Conservation (phyloP, 1,284 basidiomycete genomes). For the Crepidotus sp. region DNA sequence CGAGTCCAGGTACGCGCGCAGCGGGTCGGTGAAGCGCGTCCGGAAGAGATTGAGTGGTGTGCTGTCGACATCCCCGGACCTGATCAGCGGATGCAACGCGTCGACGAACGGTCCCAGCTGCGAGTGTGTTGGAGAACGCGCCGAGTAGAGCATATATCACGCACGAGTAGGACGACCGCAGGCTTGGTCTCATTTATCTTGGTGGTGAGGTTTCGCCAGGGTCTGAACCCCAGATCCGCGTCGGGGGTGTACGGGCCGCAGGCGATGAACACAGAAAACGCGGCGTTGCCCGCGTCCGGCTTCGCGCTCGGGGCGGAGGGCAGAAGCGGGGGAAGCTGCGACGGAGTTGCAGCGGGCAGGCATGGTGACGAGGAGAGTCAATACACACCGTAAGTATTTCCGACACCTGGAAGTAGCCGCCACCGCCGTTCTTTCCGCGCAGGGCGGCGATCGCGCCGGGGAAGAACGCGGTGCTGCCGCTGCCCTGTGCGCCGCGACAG, state of each 20-base stretch:
- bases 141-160: conserved; percentile 21
- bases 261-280: conserved; percentile 61
- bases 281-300: conserved; percentile 26
- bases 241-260: conserved; percentile 81
- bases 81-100: conserved; percentile 62
- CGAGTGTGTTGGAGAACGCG: neutral
- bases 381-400: conserved; percentile 67
- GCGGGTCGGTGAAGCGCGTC: conserved; percentile 50
- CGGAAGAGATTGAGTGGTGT: conserved; percentile 67
- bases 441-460: conserved; percentile 85
- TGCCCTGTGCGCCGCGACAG: conserved; percentile 53
- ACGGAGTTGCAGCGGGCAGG: neutral
- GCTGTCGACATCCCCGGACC: conserved; percentile 59
- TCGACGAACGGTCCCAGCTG: conserved; percentile 92
- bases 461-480: conserved; percentile 72
- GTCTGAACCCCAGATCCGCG: conserved; percentile 65
- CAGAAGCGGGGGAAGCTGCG: conserved; percentile 44
- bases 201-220: conserved; percentile 55
- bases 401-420: conserved; percentile 75
- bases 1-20: conserved; percentile 51
- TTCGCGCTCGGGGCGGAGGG: conserved; percentile 26
- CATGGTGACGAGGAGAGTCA: conserved; percentile 17
- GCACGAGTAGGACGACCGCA: conserved; percentile 71
- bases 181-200: conserved; percentile 56
- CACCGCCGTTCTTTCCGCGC: conserved; percentile 89